Base-by-base conservation (phyloP, 495 filamentous ascomycete species). In the Cercophora scortea region DNA sequence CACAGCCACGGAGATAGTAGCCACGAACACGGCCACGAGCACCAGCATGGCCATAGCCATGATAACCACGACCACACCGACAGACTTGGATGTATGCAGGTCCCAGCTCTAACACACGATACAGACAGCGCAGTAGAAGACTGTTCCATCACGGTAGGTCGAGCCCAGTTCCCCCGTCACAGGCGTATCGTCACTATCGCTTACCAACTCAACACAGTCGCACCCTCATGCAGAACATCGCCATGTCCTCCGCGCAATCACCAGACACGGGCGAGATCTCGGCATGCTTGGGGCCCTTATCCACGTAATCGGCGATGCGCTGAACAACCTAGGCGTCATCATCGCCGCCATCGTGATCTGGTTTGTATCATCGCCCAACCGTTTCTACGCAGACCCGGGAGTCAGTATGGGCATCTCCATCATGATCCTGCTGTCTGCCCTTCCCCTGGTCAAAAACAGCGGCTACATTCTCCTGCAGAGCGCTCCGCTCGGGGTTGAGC, bases 241-340 rank as follows among this genome's bases (percentile, higher is more conserved):
- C 4, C 70, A 55, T 59, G 45, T 39, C 38, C 13, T 51, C 33
- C 55, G 19, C 60, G 51, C 32, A 57, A 50, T 45, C 12, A 7
- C 0, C 59, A 6, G 60, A 64, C 1, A 63, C 0, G 63, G 67
- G 2, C 65, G 64, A n/a, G 75, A 96, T 61, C 83, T 96, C 19
- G 94, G 94, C 61, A 95, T 96, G 89, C 80, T 89, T 18, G 91
- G 90, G 43, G 90, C 95, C 35, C 82, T 96, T 63, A 75, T 95
- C 0, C 92, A 97, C 59, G 89, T 96, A 39, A 74, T 93, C 62
- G 89, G 92, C 15, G 92, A 97, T 63, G 90, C 92, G 0, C 78
- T 95, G 34, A 92, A 91, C 58, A 97, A 97, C 59, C 75, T 96
- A 49, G 92, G 91, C 49, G 92, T 96, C 56, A 96, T 97, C 49